Evolutionary conservation across 2,329 filamentous ascomycete species (phyloP), one percentile per base, ranked within the genome.

Genomic region (Aspergillus sp.): DNA sequence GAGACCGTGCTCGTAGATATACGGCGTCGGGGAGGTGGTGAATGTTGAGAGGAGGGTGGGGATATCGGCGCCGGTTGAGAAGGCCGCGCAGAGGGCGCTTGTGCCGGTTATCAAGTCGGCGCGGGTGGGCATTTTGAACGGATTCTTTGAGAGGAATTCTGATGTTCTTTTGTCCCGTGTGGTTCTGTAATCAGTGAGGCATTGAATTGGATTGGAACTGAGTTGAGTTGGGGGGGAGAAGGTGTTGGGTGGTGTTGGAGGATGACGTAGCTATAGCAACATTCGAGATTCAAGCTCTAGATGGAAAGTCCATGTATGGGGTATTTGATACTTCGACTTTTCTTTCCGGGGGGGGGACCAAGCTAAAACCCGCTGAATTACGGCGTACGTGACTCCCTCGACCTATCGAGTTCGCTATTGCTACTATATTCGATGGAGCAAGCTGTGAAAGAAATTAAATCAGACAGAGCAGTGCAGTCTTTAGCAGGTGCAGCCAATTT

Each of bases 1-100:
- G 24, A 75, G 71, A n/a, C 77, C 77, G 63, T 78, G 72, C 61
- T 79, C 77, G 58, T 75, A 64, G 44, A 67, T 35, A 64, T 53
- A 1, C 66, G 69, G 21, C 51, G 52, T 14, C 2, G 70, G 67
- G 11, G 56, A 31, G 1, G 63, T 64, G 15, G 73, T 76, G 67
- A 76, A 77, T 57, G 72, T 66, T 49, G 69, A 60, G 48, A 75
- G 67, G 52, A 75, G 64, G 8, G 62, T 56, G 21, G 64, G 31
- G 31, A 68, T 59, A 12, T 68, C 51, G 15, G 65, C 54, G 19
- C 17, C 19, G 37, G 64, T 56, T 41, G 73, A 66, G 39, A 77
- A 71, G 56, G 72, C 68, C 6, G 58, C 45, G 46, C 71, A 67
- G 64, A 76, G 65, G 53, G 63, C 54, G 17, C 66, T 64, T 35